Evolutionary conservation across 805 yeast genomes (phyloP).

Genomic region (Teunomyces cretensis): DNA sequence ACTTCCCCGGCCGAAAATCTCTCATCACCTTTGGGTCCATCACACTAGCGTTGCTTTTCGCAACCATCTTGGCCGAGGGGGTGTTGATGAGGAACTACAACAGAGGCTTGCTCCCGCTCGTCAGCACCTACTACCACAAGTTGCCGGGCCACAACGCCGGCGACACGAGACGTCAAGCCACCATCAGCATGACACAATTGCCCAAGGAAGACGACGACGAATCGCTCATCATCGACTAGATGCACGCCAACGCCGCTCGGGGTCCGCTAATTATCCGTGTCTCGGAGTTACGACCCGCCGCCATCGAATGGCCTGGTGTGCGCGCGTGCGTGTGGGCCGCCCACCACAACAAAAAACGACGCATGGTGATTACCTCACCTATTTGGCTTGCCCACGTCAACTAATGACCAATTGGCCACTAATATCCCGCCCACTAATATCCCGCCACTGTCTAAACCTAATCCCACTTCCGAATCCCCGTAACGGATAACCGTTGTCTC

Average conservation of each 20-base stretch:
- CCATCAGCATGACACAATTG: conserved; percentile 5
- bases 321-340: too few species aligned
- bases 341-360: too few species aligned
- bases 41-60: conserved; percentile 36
- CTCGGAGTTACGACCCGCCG: too few species aligned
- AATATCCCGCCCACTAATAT: too few species aligned
- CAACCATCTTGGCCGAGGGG: conserved; percentile 27
- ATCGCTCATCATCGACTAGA: conserved; percentile 5
- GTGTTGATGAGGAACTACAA: conserved; percentile 13
- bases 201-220: conserved; percentile 1
- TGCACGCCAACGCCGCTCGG: neutral
- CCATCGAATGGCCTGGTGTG: too few species aligned
- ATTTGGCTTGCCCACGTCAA: too few species aligned
- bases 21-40: conserved; percentile 45
- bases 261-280: too few species aligned
- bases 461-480: too few species aligned
- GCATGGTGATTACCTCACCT: too few species aligned
- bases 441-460: too few species aligned
- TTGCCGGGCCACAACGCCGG: conserved; percentile 6
- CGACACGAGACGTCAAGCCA: neutral
- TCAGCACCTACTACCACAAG: conserved; percentile 15
- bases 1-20: conserved; percentile 47
- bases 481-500: too few species aligned
- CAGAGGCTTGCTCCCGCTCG: conserved; percentile 18
- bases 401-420: too few species aligned